These are phyloP conservation scores for Phaeophleospora eucalypticola DNA, from an alignment of 2,329 filamentous ascomycete species.

Conservation along the genomic window DNA sequence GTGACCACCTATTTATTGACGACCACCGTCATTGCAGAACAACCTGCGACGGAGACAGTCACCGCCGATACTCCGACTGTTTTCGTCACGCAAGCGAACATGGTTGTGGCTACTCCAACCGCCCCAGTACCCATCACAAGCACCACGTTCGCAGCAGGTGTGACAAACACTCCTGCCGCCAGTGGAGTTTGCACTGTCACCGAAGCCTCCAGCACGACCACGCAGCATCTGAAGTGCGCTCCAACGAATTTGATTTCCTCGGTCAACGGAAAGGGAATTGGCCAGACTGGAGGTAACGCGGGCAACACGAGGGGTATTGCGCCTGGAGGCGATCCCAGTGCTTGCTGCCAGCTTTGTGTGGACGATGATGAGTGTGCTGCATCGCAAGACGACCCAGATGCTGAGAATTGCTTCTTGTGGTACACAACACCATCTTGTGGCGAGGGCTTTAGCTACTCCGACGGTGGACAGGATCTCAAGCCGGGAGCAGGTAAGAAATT, in stretches of 20 bases:
- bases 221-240: conserved; percentile 26
- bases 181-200: conserved; percentile 22
- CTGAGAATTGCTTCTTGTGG: conserved; percentile 28
- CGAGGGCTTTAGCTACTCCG: conserved; percentile 23
- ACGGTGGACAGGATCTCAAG: conserved; percentile 17
- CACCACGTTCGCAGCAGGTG: conserved; percentile 10
- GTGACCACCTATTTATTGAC: conserved; percentile 22
- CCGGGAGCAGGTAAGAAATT: conserved; percentile 10
- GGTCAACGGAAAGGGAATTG: conserved; percentile 24
- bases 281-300: conserved; percentile 18
- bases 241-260: conserved; percentile 26
- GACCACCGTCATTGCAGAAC: conserved; percentile 15
- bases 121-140: conserved; percentile 18
- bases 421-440: conserved; percentile 24
- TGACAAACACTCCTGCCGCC: conserved; percentile 1
- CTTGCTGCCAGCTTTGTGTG: conserved; percentile 26
- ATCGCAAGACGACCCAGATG: conserved; percentile 24
- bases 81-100: conserved; percentile 15
- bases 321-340: conserved; percentile 22
- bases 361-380: conserved; percentile 20
- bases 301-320: conserved; percentile 23
- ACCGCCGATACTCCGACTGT: conserved; percentile 19
- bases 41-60: conserved; percentile 19
- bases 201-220: conserved; percentile 22
- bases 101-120: conserved; percentile 9